A percentile compares a stretch with the other conserved stretches of the same genome.
Conservation (phyloP, 2,329 filamentous ascomycete species). For the Fusarium oxysporum region DNA sequence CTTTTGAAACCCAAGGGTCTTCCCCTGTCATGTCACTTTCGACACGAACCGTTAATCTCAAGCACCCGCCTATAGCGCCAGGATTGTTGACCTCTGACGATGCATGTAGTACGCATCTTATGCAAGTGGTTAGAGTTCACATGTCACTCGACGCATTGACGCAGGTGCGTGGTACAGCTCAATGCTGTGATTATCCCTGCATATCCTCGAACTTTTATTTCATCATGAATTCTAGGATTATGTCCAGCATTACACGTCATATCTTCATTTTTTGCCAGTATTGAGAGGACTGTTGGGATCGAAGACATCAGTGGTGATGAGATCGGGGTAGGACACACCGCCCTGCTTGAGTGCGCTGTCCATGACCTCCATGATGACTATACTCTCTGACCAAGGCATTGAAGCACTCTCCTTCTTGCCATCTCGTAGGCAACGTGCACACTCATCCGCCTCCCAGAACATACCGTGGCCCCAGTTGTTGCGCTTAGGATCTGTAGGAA, state of each 20-base stretch:
- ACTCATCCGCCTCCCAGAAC: slow-evolving; percentile 90
- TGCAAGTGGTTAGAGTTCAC: slow-evolving; percentile 13
- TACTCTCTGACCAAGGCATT: slow-evolving; percentile 79
- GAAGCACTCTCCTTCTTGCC: slow-evolving; percentile 79
- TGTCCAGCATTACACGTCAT: not conserved
- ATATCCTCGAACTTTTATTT: not conserved
- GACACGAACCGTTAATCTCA: slow-evolving; percentile 43
- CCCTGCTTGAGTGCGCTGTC: slow-evolving; percentile 66
- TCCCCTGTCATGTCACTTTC: slow-evolving; percentile 32
- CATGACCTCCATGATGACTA: slow-evolving; percentile 85
- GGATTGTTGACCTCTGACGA: slow-evolving; percentile 28
- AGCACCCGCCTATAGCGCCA: slow-evolving; percentile 31
- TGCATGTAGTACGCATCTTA: slow-evolving; percentile 17
- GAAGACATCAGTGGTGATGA: slow-evolving; percentile 68
- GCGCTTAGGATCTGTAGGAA: slow-evolving; percentile 62
- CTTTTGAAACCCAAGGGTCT: slow-evolving; percentile 3
- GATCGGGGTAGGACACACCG: slow-evolving; percentile 64
- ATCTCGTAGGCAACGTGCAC: slow-evolving; percentile 78
- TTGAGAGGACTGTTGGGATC: slow-evolving; percentile 72
- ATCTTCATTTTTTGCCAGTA: slow-evolving; percentile 58
- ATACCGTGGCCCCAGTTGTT: slow-evolving; percentile 77
- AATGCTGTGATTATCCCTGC: slow-evolving; percentile 6
- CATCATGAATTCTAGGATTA: not conserved
- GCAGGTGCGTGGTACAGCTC: not conserved
- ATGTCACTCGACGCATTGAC: slow-evolving; percentile 1